phyloP scores from a whole-genome alignment of 2,329 filamentous ascomycete species.

The Talaromyces sp. region DNA sequence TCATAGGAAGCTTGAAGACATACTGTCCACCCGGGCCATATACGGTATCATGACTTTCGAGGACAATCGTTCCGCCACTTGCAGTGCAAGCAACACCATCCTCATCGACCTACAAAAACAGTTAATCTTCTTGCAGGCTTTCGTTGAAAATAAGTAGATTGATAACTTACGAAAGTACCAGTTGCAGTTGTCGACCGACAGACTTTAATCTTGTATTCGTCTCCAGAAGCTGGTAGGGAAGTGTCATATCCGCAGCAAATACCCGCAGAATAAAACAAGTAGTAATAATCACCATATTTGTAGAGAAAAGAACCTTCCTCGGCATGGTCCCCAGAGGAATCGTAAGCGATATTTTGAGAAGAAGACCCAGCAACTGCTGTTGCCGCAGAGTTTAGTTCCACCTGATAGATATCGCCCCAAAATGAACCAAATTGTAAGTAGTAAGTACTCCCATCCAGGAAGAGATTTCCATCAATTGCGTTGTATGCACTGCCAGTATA shows the following conservation, averaged over 20 bases:
- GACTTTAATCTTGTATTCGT: constrained; percentile 64
- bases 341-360: constrained; percentile 51
- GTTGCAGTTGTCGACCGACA: constrained; percentile 54
- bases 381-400: constrained; percentile 41
- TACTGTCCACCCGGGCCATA: constrained; percentile 66
- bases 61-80: constrained; percentile 58
- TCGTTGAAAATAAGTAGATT: neutral
- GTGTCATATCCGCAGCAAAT: constrained; percentile 58
- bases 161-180: constrained; percentile 47
- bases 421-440: constrained; percentile 64
- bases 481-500: constrained; percentile 47
- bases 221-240: constrained; percentile 48
- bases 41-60: constrained; percentile 56
- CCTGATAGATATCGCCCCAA: constrained; percentile 62
- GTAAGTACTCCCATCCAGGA: constrained; percentile 39
- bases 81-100: constrained; percentile 49
- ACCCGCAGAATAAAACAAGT: constrained; percentile 60
- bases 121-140: neutral
- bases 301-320: constrained; percentile 57
- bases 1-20: constrained; percentile 25
- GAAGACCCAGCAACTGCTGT: constrained; percentile 25
- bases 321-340: constrained; percentile 48
- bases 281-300: constrained; percentile 55
- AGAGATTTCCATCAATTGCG: constrained; percentile 57
- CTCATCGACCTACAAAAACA: constrained; percentile 42